Evolutionary conservation across 192 early-diverging fungal species (phyloP).

Genomic region (Entomortierella chlamydospora): DNA sequence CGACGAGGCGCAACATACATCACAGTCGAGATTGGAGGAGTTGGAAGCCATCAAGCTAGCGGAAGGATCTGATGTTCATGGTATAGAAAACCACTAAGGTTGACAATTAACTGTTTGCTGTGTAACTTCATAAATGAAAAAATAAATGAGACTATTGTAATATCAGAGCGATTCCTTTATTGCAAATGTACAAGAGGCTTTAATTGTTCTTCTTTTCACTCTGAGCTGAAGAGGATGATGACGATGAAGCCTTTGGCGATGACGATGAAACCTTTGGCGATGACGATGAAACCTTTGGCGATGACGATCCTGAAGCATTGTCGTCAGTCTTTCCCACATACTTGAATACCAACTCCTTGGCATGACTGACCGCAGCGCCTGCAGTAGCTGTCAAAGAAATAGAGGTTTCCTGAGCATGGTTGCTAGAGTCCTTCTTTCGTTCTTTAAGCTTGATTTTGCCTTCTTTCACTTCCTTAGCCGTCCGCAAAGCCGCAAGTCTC

Average conservation of each 20-base stretch:
- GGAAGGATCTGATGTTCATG: neutral
- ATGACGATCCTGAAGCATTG: neutral
- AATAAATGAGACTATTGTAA: too few species aligned
- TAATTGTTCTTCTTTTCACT: slow-evolving; percentile 15
- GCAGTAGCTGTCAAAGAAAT: slow-evolving; percentile 5
- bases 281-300: neutral
- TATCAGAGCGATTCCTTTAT: too few species aligned
- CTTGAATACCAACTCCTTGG: slow-evolving; percentile 29
- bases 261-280: slow-evolving; percentile 1
- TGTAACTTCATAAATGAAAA: too few species aligned
- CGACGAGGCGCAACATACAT: slow-evolving; percentile 28
- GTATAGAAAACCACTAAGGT: neutral
- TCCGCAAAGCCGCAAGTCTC: slow-evolving; percentile 39
- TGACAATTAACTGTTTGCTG: too few species aligned
- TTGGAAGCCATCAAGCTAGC: neutral
- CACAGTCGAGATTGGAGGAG: slow-evolving; percentile 15
- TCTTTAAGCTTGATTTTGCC: slow-evolving; percentile 51
- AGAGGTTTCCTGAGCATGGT: slow-evolving; percentile 5
- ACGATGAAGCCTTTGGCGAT: too few species aligned
- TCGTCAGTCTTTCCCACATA: slow-evolving; percentile 38
- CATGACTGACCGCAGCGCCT: slow-evolving; percentile 12
- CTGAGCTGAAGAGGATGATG: too few species aligned
- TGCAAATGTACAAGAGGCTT: too few species aligned
- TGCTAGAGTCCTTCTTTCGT: slow-evolving; percentile 13
- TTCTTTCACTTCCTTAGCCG: slow-evolving; percentile 45